These are phyloP conservation scores for Colletotrichum costaricense DNA, from an alignment of 2,329 filamentous ascomycete species.

Conservation along the genomic window DNA sequence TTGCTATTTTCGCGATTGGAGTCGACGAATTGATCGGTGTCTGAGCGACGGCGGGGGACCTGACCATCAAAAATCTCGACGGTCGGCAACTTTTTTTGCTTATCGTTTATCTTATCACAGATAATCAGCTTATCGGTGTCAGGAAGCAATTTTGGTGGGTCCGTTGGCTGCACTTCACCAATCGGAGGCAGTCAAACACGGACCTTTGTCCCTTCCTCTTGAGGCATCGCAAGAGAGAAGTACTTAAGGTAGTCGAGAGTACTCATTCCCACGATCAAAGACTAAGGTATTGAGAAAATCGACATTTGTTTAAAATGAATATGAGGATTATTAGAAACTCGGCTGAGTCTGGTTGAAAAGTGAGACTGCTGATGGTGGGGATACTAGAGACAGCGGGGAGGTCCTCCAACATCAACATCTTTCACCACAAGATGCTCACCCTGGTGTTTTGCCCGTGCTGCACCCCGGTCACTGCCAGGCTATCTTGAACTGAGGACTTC, in stretches of 20 bases:
- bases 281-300: no score
- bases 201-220: neutral
- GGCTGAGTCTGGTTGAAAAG: no score
- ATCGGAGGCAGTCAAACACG: neutral
- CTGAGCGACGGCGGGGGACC: slow-evolving; percentile 18
- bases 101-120: neutral
- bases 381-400: no score
- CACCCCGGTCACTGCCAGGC: no score
- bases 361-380: no score
- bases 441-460: no score
- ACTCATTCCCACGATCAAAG: no score
- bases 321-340: accelerated
- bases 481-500: no score
- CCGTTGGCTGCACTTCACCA: accelerated
- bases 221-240: neutral
- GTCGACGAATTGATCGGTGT: neutral
- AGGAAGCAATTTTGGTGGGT: no score
- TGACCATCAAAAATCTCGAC: slow-evolving; percentile 9
- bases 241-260: no score
- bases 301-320: accelerated
- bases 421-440: no score
- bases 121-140: neutral
- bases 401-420: no score
- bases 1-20: slow-evolving; percentile 29
- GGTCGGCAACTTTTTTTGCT: slow-evolving; percentile 9